Base-by-base conservation (phyloP, 169 alveolate genomes). In the Cryptosporidium baileyi region DNA sequence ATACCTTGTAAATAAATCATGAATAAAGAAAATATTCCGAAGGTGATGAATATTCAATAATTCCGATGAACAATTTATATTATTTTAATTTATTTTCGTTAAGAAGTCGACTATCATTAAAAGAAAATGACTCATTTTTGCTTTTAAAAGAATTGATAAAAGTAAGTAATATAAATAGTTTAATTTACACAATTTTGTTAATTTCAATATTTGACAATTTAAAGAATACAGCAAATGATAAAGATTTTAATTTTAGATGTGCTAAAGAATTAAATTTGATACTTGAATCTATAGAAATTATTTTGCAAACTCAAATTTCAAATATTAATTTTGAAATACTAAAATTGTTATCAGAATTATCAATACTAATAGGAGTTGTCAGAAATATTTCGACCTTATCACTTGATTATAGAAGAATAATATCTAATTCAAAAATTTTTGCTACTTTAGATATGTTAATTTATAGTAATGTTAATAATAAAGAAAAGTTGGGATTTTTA, bases 371-470 rank as follows among this genome's bases (percentile, higher is more conserved):
- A 24, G 81, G 81, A 19, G 2, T 65, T 15, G 8, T 65, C 3
- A 65, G 81, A 65, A 65, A 65, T 51, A 11, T 65, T 1, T 65
- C 81, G 17, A 65, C 63, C 15, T 36, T 65, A 22, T 65, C 81
- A 28, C 9, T 30, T 28, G 81, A 65, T 24, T 24, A n/a, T 65
- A 65, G 81, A n/a, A 44, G 36, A 24, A 49, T 7, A 4, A 47
- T 65, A 28, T 51, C 54, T 13, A 47, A 49, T 28, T 65, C 81
- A 1, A 30, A 51, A 44, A 11, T 65, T 44, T 65, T 65, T 36
- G n/a, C 17, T n/a, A 51, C 8, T 65, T 44, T 65, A 62, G 19
- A 34, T 15, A 28, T 28, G 30, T 51, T 65, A 26, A 51, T 45
- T n/a, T 65, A 47, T 26, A 32, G 30, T 49, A 47, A 26, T 19